These are phyloP conservation scores for Papiliotrema flavescens DNA, from an alignment of 1,284 basidiomycete species.

Conservation along the genomic window DNA sequence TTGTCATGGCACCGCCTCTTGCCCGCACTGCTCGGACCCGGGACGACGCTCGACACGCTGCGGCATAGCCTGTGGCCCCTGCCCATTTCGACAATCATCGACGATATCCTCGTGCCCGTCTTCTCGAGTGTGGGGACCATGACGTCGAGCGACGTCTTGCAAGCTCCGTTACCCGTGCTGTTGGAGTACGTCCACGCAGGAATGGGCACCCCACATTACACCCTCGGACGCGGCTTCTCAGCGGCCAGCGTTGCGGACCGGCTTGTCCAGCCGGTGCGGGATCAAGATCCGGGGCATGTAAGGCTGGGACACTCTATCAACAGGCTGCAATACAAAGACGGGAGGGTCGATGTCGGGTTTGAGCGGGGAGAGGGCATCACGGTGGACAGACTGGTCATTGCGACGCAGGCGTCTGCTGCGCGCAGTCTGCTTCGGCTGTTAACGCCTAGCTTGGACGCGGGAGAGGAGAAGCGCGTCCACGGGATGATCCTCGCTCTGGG, in stretches of 20 bases:
- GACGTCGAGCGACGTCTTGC: constrained; percentile 33
- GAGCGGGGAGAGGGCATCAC: constrained; percentile 34
- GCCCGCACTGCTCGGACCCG: constrained; percentile 19
- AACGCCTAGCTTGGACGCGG: constrained; percentile 19
- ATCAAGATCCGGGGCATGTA: constrained; percentile 24
- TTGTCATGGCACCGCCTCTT: constrained; percentile 51
- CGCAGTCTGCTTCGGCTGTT: constrained; percentile 39
- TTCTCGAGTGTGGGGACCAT: constrained; percentile 70
- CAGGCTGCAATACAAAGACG: constrained; percentile 5
- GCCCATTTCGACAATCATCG: constrained; percentile 49
- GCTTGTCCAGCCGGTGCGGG: constrained; percentile 17
- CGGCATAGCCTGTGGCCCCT: constrained; percentile 9
- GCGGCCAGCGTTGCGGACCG: constrained; percentile 29
- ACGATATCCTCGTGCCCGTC: constrained; percentile 58
- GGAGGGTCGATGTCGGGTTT: constrained; percentile 17
- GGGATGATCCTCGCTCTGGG: constrained; percentile 31
- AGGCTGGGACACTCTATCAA: constrained; percentile 20
- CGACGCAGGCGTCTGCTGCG: constrained; percentile 65
- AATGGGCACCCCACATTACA: constrained; percentile 40
- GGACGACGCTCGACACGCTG: constrained; percentile 9
- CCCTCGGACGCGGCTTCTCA: constrained; percentile 16
- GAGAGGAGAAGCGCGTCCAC: constrained; percentile 13
- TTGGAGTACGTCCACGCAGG: constrained; percentile 43
- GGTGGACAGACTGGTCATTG: constrained; percentile 63
- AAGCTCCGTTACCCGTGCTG: constrained; percentile 23